A percentile compares a stretch with the other conserved stretches of the same genome.
These are phyloP conservation scores for Hymenoscyphus linearis DNA, from an alignment of 2,329 filamentous ascomycete species.

Conservation along the genomic window DNA sequence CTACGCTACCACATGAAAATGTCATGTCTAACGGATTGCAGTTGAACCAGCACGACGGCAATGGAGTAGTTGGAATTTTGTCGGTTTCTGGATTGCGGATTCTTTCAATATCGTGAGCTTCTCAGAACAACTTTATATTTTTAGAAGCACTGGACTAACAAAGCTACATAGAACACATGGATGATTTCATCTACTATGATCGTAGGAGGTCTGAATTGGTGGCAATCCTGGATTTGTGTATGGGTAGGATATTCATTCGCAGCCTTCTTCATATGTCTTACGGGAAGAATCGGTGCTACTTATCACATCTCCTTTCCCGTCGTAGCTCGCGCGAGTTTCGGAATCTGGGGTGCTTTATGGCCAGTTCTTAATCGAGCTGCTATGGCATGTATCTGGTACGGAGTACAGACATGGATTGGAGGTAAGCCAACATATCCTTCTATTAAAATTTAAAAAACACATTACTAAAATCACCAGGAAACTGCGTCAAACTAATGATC, in stretches of 20 bases:
- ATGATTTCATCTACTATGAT: conserved; percentile 89
- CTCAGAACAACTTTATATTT: neutral
- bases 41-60: conserved; percentile 75
- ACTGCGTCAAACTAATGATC: conserved; percentile 87
- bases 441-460: neutral
- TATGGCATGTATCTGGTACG: conserved; percentile 80
- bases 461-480: conserved; percentile 15
- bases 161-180: conserved; percentile 65
- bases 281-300: conserved; percentile 75
- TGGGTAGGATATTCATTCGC: conserved; percentile 81
- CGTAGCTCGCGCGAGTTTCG: conserved; percentile 70
- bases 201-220: conserved; percentile 72
- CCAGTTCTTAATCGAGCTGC: conserved; percentile 84
- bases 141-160: conserved; percentile 5
- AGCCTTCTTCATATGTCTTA: conserved; percentile 68
- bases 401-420: conserved; percentile 80
- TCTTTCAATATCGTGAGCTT: conserved; percentile 67
- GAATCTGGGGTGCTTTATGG: conserved; percentile 86
- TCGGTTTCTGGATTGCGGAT: conserved; percentile 82
- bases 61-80: conserved; percentile 86
- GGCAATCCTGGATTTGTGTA: conserved; percentile 86
- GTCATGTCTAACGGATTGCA: conserved; percentile 7
- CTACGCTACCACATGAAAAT: neutral
- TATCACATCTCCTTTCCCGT: conserved; percentile 92
- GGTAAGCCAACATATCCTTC: conserved; percentile 36